phyloP scores from a whole-genome alignment of 805 yeast species.

The Candida silvicultrix region DNA sequence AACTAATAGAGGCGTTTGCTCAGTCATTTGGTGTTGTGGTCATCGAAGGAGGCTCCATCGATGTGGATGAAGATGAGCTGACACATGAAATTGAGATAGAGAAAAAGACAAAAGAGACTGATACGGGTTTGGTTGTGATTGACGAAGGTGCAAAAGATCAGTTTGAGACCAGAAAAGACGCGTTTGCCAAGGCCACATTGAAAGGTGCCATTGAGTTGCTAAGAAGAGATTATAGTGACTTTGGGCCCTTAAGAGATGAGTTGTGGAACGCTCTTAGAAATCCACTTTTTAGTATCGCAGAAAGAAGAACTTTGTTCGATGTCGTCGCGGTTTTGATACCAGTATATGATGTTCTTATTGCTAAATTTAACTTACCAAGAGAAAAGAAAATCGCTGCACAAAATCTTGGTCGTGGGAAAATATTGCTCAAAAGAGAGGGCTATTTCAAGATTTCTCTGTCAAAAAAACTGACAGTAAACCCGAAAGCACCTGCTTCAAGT shows the following conservation, averaged over 20 bases:
- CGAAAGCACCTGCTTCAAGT: slow-evolving; percentile 1
- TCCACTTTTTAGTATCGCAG: slow-evolving; percentile 49
- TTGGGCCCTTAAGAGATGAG: slow-evolving; percentile 48
- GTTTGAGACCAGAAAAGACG: slow-evolving; percentile 53
- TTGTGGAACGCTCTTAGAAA: slow-evolving; percentile 70
- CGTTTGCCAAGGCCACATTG: slow-evolving; percentile 55
- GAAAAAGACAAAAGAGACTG: slow-evolving; percentile 4
- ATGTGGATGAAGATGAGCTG: slow-evolving; percentile 62
- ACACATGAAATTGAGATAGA: slow-evolving; percentile 11
- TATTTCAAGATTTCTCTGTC: slow-evolving; percentile 15
- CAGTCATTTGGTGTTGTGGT: slow-evolving; percentile 62
- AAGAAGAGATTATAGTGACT: slow-evolving; percentile 47
- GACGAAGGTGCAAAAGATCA: slow-evolving; percentile 43
- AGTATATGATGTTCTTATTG: slow-evolving; percentile 53
- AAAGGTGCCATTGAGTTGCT: slow-evolving; percentile 62
- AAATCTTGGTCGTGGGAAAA: slow-evolving; percentile 41
- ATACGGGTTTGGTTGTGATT: slow-evolving; percentile 43
- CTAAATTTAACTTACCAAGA: slow-evolving; percentile 60
- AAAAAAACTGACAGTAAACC: slow-evolving; percentile 6
- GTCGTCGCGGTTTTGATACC: slow-evolving; percentile 60
- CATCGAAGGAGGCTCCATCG: slow-evolving; percentile 49
- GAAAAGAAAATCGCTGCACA: slow-evolving; percentile 61
- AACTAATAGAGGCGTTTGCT: slow-evolving; percentile 40
- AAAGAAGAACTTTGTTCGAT: slow-evolving; percentile 58
- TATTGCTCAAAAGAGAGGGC: slow-evolving; percentile 55